Percentiles rank a stretch among this genome's conserved stretches.
phyloP scores from a whole-genome alignment of 2,329 filamentous ascomycete species.

The Orbilia javanica region DNA sequence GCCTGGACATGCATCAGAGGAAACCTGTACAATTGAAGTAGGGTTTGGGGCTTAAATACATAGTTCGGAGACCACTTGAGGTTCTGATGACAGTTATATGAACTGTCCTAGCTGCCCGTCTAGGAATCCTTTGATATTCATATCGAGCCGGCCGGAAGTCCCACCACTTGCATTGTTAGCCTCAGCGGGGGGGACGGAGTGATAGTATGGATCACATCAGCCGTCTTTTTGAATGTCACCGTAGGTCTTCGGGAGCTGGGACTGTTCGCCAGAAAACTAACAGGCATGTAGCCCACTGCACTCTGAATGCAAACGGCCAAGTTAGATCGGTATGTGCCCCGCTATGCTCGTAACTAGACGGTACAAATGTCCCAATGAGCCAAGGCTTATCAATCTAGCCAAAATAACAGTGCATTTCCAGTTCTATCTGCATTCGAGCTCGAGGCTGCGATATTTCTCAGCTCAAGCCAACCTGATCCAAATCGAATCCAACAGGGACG shows the following conservation, averaged over 20 bases:
- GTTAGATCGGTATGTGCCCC: not conserved
- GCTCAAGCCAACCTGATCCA: not conserved
- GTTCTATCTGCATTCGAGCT: not conserved
- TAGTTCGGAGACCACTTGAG: constrained; percentile 6
- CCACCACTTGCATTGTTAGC: not conserved
- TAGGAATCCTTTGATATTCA: not conserved
- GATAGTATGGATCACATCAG: constrained; percentile 2
- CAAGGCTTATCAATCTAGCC: no score
- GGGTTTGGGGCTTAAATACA: constrained; percentile 12
- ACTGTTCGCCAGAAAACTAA: not conserved
- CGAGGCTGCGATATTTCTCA: not conserved
- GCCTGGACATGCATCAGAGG: constrained; percentile 26
- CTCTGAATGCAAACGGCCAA: constrained; percentile 13
- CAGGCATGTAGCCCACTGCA: not conserved
- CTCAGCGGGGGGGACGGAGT: not conserved
- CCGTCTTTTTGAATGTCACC: not conserved
- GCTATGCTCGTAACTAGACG: not conserved
- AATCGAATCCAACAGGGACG: not conserved
- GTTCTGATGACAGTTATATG: not conserved
- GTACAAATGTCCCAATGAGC: no score
- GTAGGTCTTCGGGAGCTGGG: not conserved
- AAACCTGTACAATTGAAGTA: not conserved
- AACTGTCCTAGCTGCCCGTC: not conserved
- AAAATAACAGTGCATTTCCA: no score
- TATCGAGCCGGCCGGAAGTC: not conserved